Conservation (phyloP, 1,284 basidiomycete genomes). For the Tilletia walkeri region DNA sequence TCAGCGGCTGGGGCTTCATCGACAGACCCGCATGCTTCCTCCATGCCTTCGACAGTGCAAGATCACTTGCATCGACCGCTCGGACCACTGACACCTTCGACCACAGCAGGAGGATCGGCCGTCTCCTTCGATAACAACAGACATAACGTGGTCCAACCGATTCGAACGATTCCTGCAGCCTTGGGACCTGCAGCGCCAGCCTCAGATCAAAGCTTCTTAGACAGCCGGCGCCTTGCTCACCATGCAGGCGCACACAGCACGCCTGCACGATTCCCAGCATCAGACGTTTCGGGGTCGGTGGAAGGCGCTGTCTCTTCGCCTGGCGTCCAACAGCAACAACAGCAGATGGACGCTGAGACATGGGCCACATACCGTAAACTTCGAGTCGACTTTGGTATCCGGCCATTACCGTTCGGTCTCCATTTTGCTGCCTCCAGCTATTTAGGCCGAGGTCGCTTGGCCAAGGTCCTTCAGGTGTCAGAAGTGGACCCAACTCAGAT, state of each 20-base stretch:
- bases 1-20: not conserved
- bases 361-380: constrained; percentile 28
- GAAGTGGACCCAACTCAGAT: not conserved
- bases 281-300: too few relatives aligned
- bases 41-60: not conserved
- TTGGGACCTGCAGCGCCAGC: too few relatives aligned
- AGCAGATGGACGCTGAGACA: constrained; percentile 23
- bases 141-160: too few relatives aligned
- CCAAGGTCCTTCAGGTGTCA: constrained; percentile 26
- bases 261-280: too few relatives aligned
- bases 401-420: constrained; percentile 27
- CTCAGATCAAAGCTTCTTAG: too few relatives aligned
- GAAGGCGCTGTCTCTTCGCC: not conserved
- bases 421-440: constrained; percentile 23
- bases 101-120: not conserved
- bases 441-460: constrained; percentile 31
- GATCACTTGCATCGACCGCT: not conserved
- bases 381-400: constrained; percentile 45
- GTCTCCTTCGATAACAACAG: not conserved
- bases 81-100: constrained; percentile 9
- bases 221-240: too few relatives aligned
- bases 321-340: not conserved
- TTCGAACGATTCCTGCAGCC: too few relatives aligned
- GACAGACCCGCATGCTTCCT: not conserved
- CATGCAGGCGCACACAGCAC: too few relatives aligned